Conservation (phyloP, 345 rosid species). For the Eucalyptus guilfoylei region DNA sequence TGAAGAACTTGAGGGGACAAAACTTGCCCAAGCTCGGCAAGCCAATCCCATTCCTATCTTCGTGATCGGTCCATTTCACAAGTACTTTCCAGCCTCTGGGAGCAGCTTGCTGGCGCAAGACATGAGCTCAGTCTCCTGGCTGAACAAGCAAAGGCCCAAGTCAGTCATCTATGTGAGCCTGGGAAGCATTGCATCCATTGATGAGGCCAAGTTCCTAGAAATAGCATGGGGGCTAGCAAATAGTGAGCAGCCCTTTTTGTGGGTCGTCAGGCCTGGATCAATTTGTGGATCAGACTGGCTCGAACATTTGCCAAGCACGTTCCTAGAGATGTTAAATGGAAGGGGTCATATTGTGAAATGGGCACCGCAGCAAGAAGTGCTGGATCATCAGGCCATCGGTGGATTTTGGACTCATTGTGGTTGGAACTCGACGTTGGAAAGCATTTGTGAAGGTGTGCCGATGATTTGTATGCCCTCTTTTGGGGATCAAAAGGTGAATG, state of each 20-base stretch:
- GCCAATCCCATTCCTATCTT: constrained; percentile 8
- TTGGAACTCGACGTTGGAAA: constrained; percentile 1
- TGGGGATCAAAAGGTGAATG: constrained; percentile 1
- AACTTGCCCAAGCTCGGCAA: neutral
- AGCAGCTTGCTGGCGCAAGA: constrained; percentile 11
- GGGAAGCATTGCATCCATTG: constrained; percentile 24
- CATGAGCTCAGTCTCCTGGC: constrained; percentile 18
- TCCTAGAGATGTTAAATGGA: neutral
- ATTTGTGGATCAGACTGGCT: neutral
- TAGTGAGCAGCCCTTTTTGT: neutral
- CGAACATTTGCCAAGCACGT: neutral
- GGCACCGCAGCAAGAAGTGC: neutral
- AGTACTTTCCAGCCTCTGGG: constrained; percentile 8
- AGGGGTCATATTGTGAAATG: neutral
- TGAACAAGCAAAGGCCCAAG: constrained; percentile 9
- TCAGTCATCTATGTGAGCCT: constrained; percentile 35
- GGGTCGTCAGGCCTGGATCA: neutral
- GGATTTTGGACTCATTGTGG: neutral
- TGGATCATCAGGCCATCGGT: neutral
- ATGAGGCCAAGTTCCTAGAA: neutral
- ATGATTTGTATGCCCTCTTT: neutral
- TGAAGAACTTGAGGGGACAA: constrained; percentile 11
- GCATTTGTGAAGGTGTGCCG: neutral
- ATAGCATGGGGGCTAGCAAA: neutral
- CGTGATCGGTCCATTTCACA: constrained; percentile 34